These are phyloP conservation scores for Pichia sp. DNA, from an alignment of 1,139 yeast genomes.

Conservation along the genomic window DNA sequence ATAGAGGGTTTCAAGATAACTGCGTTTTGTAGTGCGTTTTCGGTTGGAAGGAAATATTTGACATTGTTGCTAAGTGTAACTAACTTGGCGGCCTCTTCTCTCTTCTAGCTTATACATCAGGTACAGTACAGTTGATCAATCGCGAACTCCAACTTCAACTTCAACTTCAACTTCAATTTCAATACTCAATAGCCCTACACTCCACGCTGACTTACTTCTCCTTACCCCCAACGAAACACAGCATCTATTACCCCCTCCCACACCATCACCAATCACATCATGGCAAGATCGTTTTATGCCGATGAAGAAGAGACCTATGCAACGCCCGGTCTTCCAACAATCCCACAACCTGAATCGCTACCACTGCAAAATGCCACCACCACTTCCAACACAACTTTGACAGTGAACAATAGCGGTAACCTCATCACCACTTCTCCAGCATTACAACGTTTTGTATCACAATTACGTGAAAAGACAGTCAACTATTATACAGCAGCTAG, in stretches of 20 bases:
- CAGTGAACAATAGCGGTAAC: slow-evolving; percentile 45
- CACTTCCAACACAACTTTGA: slow-evolving; percentile 17
- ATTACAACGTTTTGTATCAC: slow-evolving; percentile 36
- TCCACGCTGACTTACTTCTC: no score
- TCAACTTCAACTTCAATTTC: no score
- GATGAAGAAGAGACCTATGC: slow-evolving; percentile 42
- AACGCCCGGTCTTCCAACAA: slow-evolving; percentile 41
- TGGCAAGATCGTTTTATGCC: slow-evolving; percentile 40
- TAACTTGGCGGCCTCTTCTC: no score
- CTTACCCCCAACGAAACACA: no score
- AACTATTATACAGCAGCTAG: slow-evolving; percentile 32
- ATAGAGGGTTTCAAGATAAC: no score
- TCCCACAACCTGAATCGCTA: slow-evolving; percentile 30
- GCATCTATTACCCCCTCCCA: not conserved
- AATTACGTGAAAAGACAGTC: slow-evolving; percentile 32
- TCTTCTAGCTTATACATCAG: no score
- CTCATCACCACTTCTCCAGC: slow-evolving; percentile 41
- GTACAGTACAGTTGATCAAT: no score
- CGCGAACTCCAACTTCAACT: no score
- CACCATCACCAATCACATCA: not conserved
- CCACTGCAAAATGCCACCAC: slow-evolving; percentile 27
- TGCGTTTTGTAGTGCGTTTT: no score
- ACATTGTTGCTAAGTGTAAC: no score
- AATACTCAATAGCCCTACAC: no score
- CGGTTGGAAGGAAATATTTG: no score